A percentile compares a stretch with the other conserved stretches of the same genome.
Evolutionary conservation across 2,329 filamentous ascomycete species (phyloP).

Genomic region (Fusarium sp.): DNA sequence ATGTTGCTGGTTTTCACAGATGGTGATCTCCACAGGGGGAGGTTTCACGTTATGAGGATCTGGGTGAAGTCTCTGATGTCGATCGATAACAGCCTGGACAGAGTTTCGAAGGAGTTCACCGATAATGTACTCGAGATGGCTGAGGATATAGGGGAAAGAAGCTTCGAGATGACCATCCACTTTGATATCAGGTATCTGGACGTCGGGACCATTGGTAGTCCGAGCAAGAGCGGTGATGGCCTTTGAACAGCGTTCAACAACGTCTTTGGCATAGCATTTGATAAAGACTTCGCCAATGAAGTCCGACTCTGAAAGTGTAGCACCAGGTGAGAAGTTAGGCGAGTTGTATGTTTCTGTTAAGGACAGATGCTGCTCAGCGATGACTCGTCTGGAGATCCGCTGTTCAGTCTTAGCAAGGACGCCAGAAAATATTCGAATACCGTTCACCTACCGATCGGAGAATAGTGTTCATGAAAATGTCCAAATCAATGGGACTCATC

Average conservation of each 20-base stretch:
- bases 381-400: conserved; percentile 95
- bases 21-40: conserved; percentile 90
- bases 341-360: conserved; percentile 94
- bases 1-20: conserved; percentile 94
- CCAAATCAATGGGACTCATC: conserved; percentile 84
- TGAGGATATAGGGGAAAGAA: conserved; percentile 96
- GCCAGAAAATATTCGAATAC: background rate
- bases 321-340: conserved; percentile 87
- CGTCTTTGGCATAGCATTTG: conserved; percentile 89
- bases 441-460: conserved; percentile 79
- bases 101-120: conserved; percentile 95
- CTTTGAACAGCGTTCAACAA: conserved; percentile 84
- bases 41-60: conserved; percentile 58
- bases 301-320: conserved; percentile 78
- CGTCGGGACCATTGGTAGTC: conserved; percentile 78
- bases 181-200: conserved; percentile 82
- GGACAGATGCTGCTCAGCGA: conserved; percentile 96
- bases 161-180: conserved; percentile 88
- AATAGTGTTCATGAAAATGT: conserved; percentile 95
- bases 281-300: conserved; percentile 97
- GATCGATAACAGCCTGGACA: conserved; percentile 90
- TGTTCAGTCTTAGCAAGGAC: conserved; percentile 52
- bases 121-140: conserved; percentile 96
- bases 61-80: conserved; percentile 62
- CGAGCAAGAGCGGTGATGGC: conserved; percentile 81